Percentiles rank a stretch among this genome's conserved stretches.
phyloP scores from a whole-genome alignment of 768 basidiomycete genomes.

The Udeniomyces megalosporus region DNA sequence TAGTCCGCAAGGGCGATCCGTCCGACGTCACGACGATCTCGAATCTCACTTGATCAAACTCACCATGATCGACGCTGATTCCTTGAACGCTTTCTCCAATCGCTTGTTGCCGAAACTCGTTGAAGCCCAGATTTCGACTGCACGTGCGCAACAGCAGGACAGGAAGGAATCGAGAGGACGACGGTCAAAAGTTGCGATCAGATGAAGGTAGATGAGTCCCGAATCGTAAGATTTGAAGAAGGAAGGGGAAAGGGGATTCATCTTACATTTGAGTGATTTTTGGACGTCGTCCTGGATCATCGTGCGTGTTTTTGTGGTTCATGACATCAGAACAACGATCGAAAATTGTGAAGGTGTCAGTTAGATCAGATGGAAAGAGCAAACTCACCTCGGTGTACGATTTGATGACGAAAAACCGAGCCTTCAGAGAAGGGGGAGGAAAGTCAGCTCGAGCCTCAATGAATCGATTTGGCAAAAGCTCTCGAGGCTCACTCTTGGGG shows the following conservation, averaged over 20 bases:
- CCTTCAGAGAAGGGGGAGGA: conserved; percentile 34
- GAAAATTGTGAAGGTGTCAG: too few species aligned
- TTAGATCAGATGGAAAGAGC: not conserved
- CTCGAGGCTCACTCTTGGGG: conserved; percentile 45
- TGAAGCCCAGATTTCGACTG: conserved; percentile 92
- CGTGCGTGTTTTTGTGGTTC: too few species aligned
- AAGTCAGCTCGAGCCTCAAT: not conserved
- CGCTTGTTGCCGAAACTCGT: conserved; percentile 95
- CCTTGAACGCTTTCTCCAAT: conserved; percentile 92
- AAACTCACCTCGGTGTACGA: conserved; percentile 56
- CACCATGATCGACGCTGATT: conserved; percentile 51
- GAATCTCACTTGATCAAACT: not conserved
- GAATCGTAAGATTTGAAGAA: not conserved
- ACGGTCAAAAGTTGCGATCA: conserved; percentile 48
- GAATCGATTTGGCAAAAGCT: not conserved
- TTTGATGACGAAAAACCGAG: conserved; percentile 94
- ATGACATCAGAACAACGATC: too few species aligned
- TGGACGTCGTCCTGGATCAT: not conserved
- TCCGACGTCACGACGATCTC: not conserved
- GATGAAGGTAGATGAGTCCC: not conserved
- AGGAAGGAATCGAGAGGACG: conserved; percentile 87
- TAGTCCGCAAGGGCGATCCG: too few species aligned
- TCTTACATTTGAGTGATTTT: conserved; percentile 2
- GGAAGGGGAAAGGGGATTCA: not conserved
- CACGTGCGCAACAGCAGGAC: conserved; percentile 33